Base-by-base conservation (phyloP, 169 alveolate genomes). In the Plasmodium yoelii region DNA sequence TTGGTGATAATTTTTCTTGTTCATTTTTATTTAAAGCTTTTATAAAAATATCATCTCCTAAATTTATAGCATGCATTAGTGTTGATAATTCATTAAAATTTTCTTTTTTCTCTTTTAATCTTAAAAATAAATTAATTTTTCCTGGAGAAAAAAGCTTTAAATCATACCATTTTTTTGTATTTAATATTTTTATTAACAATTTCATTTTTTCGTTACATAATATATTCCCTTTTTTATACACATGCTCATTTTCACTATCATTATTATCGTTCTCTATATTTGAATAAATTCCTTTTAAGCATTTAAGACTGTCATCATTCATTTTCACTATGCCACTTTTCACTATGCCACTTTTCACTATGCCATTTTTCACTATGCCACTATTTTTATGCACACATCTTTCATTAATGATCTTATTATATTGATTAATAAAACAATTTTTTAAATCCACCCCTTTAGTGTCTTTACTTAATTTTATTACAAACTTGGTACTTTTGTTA, bases 11-110 rank as follows among this genome's bases (percentile, higher is more conserved):
- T n/a, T 18, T 77, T 56, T 18, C 65, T 51, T 77, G 88, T 10
- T 77, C 75, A 22, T 77, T 77, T 55, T 44, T 77, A 22, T 42
- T 77, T 57, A 77, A 64, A 63, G 47, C 46, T 63, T 67, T 77
- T 56, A 77, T 26, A 77, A 63, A 77, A 77, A 77, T 63, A 77
- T 77, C 77, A 49, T 77, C 88, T 44, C 88, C 88, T 65, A 77
- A 64, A 64, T 77, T 77, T 61, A 77, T 63, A 57, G 88, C 15
- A 64, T 77, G 88, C 77, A 77, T 77, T 56, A 77, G 46, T 2
- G 88, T 77, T 47, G 88, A 77, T 61, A 77, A 10, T 63, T 77
- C 88, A 47, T 77, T 77, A 56, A 63, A 57, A 0, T 65, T 63
- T 22, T 63, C 88, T 56, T 63, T 77, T 64, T 57, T 55, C 28